Percentiles rank a stretch among this genome's conserved stretches.
phyloP scores from a whole-genome alignment of 208 protist genomes.

The Herpetomonas muscarum region DNA sequence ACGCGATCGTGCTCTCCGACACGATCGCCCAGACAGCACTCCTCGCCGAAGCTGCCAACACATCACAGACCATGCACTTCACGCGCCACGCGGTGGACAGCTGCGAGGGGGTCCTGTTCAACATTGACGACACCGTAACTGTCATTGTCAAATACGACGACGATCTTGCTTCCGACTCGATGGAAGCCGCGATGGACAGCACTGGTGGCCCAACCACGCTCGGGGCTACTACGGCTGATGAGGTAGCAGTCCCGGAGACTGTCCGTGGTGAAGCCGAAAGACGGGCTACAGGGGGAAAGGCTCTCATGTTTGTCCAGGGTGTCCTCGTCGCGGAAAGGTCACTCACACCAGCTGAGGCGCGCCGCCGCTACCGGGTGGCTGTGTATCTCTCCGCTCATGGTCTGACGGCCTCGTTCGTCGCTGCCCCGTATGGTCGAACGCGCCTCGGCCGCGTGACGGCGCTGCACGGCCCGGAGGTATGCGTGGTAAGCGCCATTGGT shows the following conservation, averaged over 20 bases:
- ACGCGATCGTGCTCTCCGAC: slow-evolving; percentile 56
- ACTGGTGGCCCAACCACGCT: neutral
- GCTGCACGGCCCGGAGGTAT: slow-evolving; percentile 55
- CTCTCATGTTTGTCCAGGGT: slow-evolving; percentile 55
- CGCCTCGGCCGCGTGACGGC: slow-evolving; percentile 60
- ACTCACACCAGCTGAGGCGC: slow-evolving; percentile 23
- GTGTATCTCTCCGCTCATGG: slow-evolving; percentile 66
- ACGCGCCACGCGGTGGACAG: slow-evolving; percentile 30
- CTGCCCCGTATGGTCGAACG: slow-evolving; percentile 67
- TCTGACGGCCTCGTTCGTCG: slow-evolving; percentile 62
- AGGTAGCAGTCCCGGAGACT: too few species aligned
- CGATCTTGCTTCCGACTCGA: neutral
- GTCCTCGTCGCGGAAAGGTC: slow-evolving; percentile 21
- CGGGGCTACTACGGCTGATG: too few species aligned
- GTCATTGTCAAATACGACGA: slow-evolving; percentile 23
- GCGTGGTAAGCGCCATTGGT: slow-evolving; percentile 49
- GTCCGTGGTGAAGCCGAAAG: too few species aligned
- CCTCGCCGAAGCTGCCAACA: slow-evolving; percentile 14
- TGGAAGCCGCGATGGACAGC: neutral
- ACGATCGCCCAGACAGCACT: slow-evolving; percentile 45
- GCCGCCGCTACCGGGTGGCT: slow-evolving; percentile 45
- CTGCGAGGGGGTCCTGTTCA: slow-evolving; percentile 46
- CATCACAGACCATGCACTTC: slow-evolving; percentile 31
- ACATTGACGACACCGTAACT: slow-evolving; percentile 80
- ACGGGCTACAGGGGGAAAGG: slow-evolving; percentile 7